These are phyloP conservation scores for Leishmania amazonensis DNA, from an alignment of 208 protist species.

Conservation along the genomic window DNA sequence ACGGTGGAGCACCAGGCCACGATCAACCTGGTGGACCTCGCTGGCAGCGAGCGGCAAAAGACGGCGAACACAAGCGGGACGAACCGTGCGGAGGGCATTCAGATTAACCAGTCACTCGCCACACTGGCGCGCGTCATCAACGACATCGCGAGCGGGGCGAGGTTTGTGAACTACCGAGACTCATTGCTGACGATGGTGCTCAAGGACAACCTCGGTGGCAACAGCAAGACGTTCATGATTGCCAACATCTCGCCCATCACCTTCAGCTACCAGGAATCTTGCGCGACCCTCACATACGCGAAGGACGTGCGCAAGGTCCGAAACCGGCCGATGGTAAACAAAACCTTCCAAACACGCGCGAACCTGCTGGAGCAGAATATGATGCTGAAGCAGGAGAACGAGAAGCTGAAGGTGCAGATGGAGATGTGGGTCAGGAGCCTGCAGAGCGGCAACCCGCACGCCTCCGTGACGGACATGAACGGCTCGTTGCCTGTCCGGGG, in stretches of 20 bases:
- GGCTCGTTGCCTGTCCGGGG: neutral
- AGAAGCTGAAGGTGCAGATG: constrained; percentile 66
- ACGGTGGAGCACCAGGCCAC: constrained; percentile 64
- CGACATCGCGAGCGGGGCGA: constrained; percentile 67
- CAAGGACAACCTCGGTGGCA: constrained; percentile 86
- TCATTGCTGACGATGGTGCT: constrained; percentile 94
- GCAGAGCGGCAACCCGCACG: constrained; percentile 12
- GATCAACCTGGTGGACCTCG: constrained; percentile 94
- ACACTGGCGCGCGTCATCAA: constrained; percentile 89
- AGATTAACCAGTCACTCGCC: constrained; percentile 88
- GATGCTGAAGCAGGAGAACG: constrained; percentile 62
- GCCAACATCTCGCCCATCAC: constrained; percentile 84
- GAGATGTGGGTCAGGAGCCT: constrained; percentile 40
- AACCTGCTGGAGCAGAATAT: constrained; percentile 80
- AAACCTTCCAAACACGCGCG: constrained; percentile 88
- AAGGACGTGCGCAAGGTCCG: constrained; percentile 73
- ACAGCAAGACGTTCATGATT: constrained; percentile 94
- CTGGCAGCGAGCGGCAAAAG: constrained; percentile 89
- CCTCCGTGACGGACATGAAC: neutral
- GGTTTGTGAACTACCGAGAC: constrained; percentile 94
- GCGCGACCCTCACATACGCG: constrained; percentile 71
- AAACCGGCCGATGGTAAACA: constrained; percentile 90
- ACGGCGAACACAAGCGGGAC: constrained; percentile 78
- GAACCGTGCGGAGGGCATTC: constrained; percentile 79
- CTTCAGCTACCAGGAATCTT: constrained; percentile 76